A percentile compares a stretch with the other conserved stretches of the same genome.
Conservation (phyloP, 495 filamentous ascomycete species). For the Aspergillus coremiiformis region DNA sequence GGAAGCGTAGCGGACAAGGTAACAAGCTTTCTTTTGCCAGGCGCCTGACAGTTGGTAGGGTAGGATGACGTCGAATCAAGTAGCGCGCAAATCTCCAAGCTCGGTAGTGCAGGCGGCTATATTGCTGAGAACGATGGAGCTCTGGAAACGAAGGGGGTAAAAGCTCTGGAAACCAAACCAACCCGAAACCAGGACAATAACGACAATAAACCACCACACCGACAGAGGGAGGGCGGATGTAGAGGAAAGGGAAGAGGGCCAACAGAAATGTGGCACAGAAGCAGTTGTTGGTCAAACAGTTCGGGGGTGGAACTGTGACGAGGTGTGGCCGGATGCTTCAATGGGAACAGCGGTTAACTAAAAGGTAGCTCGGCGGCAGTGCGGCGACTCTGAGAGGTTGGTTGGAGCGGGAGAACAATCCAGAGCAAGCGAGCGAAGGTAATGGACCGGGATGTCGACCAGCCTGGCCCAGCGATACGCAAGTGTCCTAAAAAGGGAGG, state of each 20-base stretch:
- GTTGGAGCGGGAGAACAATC: constrained; percentile 19
- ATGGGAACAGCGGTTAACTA: constrained; percentile 20
- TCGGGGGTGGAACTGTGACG: constrained; percentile 1
- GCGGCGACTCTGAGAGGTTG: constrained; percentile 24
- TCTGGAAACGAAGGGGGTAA: not conserved
- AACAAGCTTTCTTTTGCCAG: constrained; percentile 9
- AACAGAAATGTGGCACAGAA: not conserved
- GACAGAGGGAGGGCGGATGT: not conserved
- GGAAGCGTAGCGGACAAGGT: not conserved
- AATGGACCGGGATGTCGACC: constrained; percentile 19
- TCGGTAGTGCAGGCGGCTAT: constrained; percentile 5
- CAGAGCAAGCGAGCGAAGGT: constrained; percentile 26
- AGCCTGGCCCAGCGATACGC: constrained; percentile 11
- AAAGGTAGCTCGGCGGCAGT: constrained; percentile 22
- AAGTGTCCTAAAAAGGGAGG: constrained; percentile 5
- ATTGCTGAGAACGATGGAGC: not conserved
- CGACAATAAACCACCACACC: constrained; percentile 1
- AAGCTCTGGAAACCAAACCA: constrained; percentile 1
- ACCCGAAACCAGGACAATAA: not conserved
- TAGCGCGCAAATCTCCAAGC: constrained; percentile 4
- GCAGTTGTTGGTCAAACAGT: not conserved
- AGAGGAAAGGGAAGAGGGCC: constrained; percentile 1
- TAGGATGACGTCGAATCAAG: constrained; percentile 6
- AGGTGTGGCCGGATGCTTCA: constrained; percentile 12
- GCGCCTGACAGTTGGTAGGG: not conserved